A percentile compares a stretch with the other conserved stretches of the same genome.
Conservation (phyloP, 1,284 basidiomycete species). For the Fomitopsis schrenkii region DNA sequence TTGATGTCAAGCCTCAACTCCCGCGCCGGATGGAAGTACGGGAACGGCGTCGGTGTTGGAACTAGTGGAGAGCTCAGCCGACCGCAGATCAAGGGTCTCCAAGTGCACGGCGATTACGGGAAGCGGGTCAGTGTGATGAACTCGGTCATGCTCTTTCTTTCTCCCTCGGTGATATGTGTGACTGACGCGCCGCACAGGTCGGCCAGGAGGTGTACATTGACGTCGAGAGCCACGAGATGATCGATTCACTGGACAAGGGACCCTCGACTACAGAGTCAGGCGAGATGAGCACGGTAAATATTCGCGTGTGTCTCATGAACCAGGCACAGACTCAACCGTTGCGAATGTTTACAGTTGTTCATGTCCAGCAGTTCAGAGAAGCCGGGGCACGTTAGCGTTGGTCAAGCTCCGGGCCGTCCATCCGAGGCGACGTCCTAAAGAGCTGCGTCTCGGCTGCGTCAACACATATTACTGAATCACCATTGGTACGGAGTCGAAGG, state of each 20-base stretch:
- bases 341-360: not conserved
- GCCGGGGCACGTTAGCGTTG: conserved; percentile 1
- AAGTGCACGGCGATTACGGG: conserved; percentile 12
- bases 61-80: conserved; percentile 9
- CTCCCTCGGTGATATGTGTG: not conserved
- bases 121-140: conserved; percentile 19
- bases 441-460: no score
- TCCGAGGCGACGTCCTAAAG: not conserved
- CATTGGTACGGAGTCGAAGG: not conserved
- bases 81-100: conserved; percentile 4
- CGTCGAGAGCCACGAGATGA: conserved; percentile 29
- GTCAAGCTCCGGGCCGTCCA: not conserved
- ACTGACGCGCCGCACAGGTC: conserved; percentile 11
- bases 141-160: not conserved
- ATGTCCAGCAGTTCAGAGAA: conserved; percentile 1
- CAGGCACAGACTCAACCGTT: not conserved
- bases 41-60: conserved; percentile 11
- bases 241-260: conserved; percentile 13
- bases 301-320: not conserved
- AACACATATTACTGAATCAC: not conserved
- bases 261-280: conserved; percentile 1
- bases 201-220: conserved; percentile 29
- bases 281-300: not conserved
- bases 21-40: conserved; percentile 28
- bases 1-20: conserved; percentile 32